Evolutionary conservation across 169 alveolate genomes (phyloP), one percentile per base, ranked within the genome.

Genomic region (Plasmodium vinckei): DNA sequence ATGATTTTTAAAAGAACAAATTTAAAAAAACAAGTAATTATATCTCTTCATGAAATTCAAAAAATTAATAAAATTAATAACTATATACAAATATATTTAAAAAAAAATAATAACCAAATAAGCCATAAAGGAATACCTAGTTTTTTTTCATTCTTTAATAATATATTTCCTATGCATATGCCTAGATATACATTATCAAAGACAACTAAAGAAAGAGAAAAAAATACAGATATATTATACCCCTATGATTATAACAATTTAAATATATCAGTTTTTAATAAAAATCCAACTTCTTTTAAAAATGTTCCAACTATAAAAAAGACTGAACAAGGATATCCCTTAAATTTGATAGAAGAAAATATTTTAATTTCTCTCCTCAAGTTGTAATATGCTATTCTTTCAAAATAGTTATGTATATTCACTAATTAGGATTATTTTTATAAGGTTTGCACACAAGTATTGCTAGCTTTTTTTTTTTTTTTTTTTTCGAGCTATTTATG

Each of bases 131-230:
- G 42, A n/a, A 42, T 6, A 44, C 0, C 42, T 33, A 70, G 53
- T 2, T 19, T 21, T 19, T n/a, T 44, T 13, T 42, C 77, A 1
- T 13, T 67, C 19, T 33, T 82, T 39, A 27, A 57, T 19, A 27
- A 56, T 27, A 19, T 65, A 12, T 21, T 60, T 10, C 90, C 90
- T n/a, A 21, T 54, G 9, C 47, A 44, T 39, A 12, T 82, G 1
- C 90, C 90, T n/a, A n/a, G 90, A 59, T 82, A 82, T 59, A 54
- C 17, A 12, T 54, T 23, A 5, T 33, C 90, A n/a, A 49, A 82
- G 47, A 67, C 44, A 3, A 82, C 44, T 46, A 44, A 23, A 9
- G 25, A 69, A 17, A 13, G 21, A 33, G 53, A 56, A 23, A 44
- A 12, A 15, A 33, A 57, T 7, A 27, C 5, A 21, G 90, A 82